phyloP scores from a whole-genome alignment of 1,284 basidiomycete genomes.

The Fomitiporia mediterranea region DNA sequence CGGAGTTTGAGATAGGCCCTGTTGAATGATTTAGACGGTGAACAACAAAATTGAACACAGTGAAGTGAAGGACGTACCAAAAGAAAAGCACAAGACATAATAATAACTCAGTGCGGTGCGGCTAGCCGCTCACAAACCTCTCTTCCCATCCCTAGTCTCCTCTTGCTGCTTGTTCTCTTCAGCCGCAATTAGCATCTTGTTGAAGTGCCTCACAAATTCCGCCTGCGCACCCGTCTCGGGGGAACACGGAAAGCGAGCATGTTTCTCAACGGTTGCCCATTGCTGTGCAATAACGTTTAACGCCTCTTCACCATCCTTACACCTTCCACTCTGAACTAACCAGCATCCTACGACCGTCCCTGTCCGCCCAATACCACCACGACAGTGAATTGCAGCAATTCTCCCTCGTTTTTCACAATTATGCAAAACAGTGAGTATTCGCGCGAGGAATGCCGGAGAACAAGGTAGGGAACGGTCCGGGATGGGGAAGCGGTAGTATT shows the following conservation, averaged over 20 bases:
- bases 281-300: conserved; percentile 57
- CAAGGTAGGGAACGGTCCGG: conserved; percentile 61
- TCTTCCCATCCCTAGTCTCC: too few species aligned
- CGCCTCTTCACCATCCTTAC: conserved; percentile 55
- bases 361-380: conserved; percentile 71
- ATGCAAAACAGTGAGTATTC: conserved; percentile 50
- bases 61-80: too few species aligned
- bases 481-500: conserved; percentile 74
- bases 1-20: too few species aligned
- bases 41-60: too few species aligned
- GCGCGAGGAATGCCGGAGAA: conserved; percentile 48
- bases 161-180: too few species aligned
- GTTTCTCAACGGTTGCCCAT: conserved; percentile 73
- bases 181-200: not conserved
- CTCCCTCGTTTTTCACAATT: conserved; percentile 53
- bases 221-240: conserved; percentile 76
- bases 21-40: too few species aligned
- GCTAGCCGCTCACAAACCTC: too few species aligned
- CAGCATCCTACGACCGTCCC: conserved; percentile 74
- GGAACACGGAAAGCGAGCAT: conserved; percentile 62
- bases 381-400: conserved; percentile 65
- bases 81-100: too few species aligned
- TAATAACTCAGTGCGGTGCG: too few species aligned
- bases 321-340: conserved; percentile 65
- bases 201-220: conserved; percentile 58